phyloP scores from a whole-genome alignment of 2,329 filamentous ascomycete genomes.

The Aciculosporium take region DNA sequence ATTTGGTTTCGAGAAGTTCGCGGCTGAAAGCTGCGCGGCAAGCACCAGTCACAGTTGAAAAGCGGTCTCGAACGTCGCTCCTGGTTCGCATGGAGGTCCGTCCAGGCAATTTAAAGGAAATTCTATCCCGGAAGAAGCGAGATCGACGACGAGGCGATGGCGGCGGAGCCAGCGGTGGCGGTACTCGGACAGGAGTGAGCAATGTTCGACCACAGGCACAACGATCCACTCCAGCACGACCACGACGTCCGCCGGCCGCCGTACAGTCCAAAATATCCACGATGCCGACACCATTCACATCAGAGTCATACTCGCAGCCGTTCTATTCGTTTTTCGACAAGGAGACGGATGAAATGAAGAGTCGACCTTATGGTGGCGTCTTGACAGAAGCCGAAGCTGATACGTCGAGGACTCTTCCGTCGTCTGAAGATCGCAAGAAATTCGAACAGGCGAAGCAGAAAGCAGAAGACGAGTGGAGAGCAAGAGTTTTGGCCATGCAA shows the following conservation, averaged over 20 bases:
- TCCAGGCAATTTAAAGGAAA: constrained; percentile 24
- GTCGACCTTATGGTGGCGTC: constrained; percentile 91
- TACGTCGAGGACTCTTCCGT: constrained; percentile 75
- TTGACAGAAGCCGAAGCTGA: constrained; percentile 80
- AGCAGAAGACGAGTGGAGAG: constrained; percentile 84
- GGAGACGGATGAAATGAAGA: constrained; percentile 76
- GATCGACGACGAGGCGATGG: constrained; percentile 16
- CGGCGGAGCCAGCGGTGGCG: constrained; percentile 10
- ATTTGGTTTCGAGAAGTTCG: constrained; percentile 38
- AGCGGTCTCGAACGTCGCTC: constrained; percentile 20
- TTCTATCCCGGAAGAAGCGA: constrained; percentile 20
- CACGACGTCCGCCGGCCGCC: constrained; percentile 4
- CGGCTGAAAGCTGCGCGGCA: constrained; percentile 35
- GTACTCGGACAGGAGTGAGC: constrained; percentile 4
- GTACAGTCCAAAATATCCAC: constrained; percentile 10
- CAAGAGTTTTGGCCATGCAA: constrained; percentile 44
- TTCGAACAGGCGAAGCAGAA: constrained; percentile 85
- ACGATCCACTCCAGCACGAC: constrained; percentile 10
- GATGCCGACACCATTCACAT: constrained; percentile 42
- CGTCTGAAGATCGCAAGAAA: constrained; percentile 62
- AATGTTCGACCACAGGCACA: constrained; percentile 10
- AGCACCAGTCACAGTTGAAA: constrained; percentile 27
- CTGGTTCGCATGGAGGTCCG: constrained; percentile 23
- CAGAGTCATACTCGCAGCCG: constrained; percentile 53
- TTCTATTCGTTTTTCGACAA: constrained; percentile 84